Percentiles rank a stretch among this genome's conserved stretches.
phyloP scores from a whole-genome alignment of 257 asterid species.

The Nicotiana undulata region DNA sequence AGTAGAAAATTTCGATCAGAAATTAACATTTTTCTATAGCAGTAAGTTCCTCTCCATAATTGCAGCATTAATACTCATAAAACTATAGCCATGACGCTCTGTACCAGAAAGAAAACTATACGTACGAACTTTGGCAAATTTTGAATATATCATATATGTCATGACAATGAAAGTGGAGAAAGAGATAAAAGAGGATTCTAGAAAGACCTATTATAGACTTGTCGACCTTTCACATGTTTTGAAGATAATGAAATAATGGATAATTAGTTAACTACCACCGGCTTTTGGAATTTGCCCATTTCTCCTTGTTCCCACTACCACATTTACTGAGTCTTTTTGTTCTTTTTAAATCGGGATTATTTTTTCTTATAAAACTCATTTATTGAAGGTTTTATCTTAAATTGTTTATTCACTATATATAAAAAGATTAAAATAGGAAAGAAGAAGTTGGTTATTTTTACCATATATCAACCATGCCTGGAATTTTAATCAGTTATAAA shows the following conservation, averaged over 20 bases:
- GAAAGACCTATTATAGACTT: not conserved
- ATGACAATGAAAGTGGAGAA: not conserved
- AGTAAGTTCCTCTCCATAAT: no score
- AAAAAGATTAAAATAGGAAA: no score
- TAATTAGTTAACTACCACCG: not conserved
- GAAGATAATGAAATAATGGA: not conserved
- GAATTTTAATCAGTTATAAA: no score
- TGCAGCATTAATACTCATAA: no score
- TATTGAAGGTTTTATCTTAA: not conserved
- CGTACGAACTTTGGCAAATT: not conserved
- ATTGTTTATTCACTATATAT: no score
- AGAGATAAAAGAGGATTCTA: not conserved
- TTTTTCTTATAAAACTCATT: not conserved
- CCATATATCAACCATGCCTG: no score
- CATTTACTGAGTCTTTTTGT: no score
- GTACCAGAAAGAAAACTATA: not conserved
- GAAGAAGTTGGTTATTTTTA: no score
- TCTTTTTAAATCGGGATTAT: no score
- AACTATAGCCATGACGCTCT: no score
- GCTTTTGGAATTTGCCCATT: not conserved
- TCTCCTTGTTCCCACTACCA: not conserved
- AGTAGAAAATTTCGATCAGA: no score
- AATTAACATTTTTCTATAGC: no score
- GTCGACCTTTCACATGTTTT: not conserved
- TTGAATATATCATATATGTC: not conserved